Evolutionary conservation across 108 stramenopile genomes (phyloP), one percentile per base, ranked within the genome.

Genomic region (Skeletonema costatum): DNA sequence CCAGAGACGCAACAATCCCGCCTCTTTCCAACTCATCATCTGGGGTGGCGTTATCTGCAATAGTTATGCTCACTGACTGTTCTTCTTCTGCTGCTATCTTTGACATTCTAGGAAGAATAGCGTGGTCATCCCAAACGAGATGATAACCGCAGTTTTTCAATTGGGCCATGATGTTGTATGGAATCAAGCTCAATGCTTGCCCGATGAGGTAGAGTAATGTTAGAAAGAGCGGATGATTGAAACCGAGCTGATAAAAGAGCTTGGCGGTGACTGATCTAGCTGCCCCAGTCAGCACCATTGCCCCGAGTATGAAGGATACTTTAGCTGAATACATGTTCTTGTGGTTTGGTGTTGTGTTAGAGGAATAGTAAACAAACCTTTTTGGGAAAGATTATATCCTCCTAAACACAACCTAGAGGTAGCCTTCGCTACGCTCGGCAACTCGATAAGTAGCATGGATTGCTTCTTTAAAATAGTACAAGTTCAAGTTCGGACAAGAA

Each of bases 201-300:
- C 76, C 82, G 7, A 30, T 2, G 10, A 83, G 50, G 51, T 78
- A 83, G 7, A 83, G 60, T 16, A 83, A 41, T 12, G 76, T 78
- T 2, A 78, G 30, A 46, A 83, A 78, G 9, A 83, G 31, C 1
- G 82, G 76, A 59, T 77, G 48, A 6, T 83, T 72, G 14, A 77
- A 66, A 19, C 76, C 76, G 10, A 83, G 64, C 48, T 83, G 82
- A 56, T 59, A 83, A 21, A 73, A 78, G 1, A 83, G 31, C 66
- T 78, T 83, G 5, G 72, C 71, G 16, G 29, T 70, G 56, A 83
- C 48, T 14, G 46, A 58, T 13, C 82, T 36, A 10, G 42, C 76
- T 0, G 82, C 65, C 4, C 82, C 82, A 4, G 65, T 61, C 3
- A 77, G 2, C 50, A 83, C 76, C 82, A 83, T 83, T 1, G 70